Evolutionary conservation across 1,284 basidiomycete species (phyloP), one percentile per base, ranked within the genome.

Genomic region (Cryptococcus wingfieldii): DNA sequence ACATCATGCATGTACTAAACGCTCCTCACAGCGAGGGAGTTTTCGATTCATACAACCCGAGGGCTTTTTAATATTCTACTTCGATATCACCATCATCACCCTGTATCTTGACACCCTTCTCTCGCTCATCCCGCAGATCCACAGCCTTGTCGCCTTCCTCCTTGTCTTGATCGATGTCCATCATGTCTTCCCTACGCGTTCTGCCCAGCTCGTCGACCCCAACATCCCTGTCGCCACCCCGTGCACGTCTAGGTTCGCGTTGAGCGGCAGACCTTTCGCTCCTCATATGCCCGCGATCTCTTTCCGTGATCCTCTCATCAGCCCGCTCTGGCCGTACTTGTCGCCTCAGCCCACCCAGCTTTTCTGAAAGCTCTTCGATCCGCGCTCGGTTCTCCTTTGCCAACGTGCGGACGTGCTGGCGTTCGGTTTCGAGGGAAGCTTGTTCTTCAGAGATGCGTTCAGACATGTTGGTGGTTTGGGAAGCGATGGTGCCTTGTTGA

Each of bases 1-100:
- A 27, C 27, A 46, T 25, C 42, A 41, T 52, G 50, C 50, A 52
- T 42, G 25, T 8, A 31, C 47, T 25, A 16, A 23, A 23, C 23
- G 23, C 23, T 23, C 23, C 23, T 23, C 23, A 19, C 23, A 23
- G 23, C 23, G 23, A 23, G 23, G 23, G 23, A 9, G 13, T 46
- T 19, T 23, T 46, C 18, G n/a, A 23, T 12, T 10, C 9, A 14
- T 46, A 46, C 44, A 46, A 28, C n/a, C 31, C 31, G 16, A 42
- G 16, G 16, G 25, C 44, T 28, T 25, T 16, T 46, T 31, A 69
- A 42, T 71, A 71, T 38, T 71, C 69, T 13, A 71, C 69, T 46
- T 71, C 69, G 13, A 69, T 61, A 54, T 71, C 69, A 16, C 69
- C 69, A 47, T 71, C 60, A 31, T 71, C 69, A 12, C 67, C 67